Evolutionary conservation across 2,329 filamentous ascomycete genomes (phyloP), one percentile per base, ranked within the genome.

Genomic region (Metarhizium robertsii): DNA sequence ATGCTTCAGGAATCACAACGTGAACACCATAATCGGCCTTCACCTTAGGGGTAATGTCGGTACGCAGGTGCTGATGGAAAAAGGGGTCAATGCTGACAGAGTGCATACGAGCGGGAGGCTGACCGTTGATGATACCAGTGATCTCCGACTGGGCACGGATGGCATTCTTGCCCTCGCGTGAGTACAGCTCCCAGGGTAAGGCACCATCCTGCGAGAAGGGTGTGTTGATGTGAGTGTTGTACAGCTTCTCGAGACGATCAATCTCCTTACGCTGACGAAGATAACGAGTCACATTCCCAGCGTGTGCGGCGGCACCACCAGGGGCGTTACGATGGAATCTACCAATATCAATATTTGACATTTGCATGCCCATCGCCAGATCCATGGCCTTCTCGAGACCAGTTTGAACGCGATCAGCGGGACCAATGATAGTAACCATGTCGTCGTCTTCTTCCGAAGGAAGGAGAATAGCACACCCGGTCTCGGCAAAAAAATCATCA

Each of bases 371-470:
- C 65, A 88, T 88, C 50, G 92, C 92, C 55, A 96, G 79, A 62
- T 95, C 88, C 79, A 95, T 90, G 50, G 92, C 89, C 69, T 85
- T 88, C 67, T 95, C 87, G 50, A 91, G 76, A 65, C 88, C 94
- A 60, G 78, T 77, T 59, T 88, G 79, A 55, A 97, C 83, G 63
- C 83, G 83, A 59, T 88, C 82, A 7, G 84, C 73, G 18, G 87
- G 90, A 3, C 94, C 94, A 60, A 95, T 84, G 59, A 99, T 83
- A 34, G 90, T 92, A 50, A 97, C 81, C 46, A 84, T 84, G 64
- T 96, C 90, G 50, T 90, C 88, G 56, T 94, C 88, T 53, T 89
- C 84, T 29, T 86, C 83, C 30, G 79, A 79, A 7, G 90, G 92
- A 49, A 97, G 73, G 56, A 97, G 81, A 57, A 97, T 86, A 47